Conservation (phyloP, 441 rosid species). For the Adansonia rubrostipa region DNA sequence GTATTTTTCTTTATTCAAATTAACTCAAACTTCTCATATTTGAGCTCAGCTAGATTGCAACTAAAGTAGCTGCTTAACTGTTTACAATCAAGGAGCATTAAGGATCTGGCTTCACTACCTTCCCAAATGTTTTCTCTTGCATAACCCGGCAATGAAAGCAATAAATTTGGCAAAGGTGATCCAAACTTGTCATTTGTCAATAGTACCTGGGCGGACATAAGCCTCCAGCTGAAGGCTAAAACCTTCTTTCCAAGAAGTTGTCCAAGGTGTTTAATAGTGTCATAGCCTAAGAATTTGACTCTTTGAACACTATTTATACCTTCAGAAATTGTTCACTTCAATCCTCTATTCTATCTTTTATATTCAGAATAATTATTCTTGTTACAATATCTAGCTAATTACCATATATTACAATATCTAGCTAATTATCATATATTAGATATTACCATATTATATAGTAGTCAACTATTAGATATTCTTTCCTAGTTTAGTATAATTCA, state of each 20-base stretch:
- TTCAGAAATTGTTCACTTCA: too few relatives aligned
- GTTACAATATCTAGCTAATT: too few relatives aligned
- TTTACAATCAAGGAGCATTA: conserved; percentile 23
- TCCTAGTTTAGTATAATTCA: too few relatives aligned
- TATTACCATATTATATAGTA: too few relatives aligned
- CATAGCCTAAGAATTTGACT: conserved; percentile 31
- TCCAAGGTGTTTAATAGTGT: conserved; percentile 30
- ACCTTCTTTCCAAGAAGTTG: conserved; percentile 35
- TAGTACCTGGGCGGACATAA: conserved; percentile 41
- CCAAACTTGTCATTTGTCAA: conserved; percentile 35
- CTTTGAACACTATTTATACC: neutral
- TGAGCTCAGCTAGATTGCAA: too few relatives aligned
- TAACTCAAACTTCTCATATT: too few relatives aligned
- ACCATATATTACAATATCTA: too few relatives aligned
- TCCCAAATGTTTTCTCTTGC: conserved; percentile 20
- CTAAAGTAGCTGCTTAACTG: conserved; percentile 36
- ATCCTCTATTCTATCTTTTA: too few relatives aligned
- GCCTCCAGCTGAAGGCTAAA: conserved; percentile 17
- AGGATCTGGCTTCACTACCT: conserved; percentile 26
- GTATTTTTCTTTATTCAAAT: too few relatives aligned
- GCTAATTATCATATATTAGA: too few relatives aligned
- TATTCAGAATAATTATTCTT: too few relatives aligned
- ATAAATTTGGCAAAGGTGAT: neutral
- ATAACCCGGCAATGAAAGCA: neutral
- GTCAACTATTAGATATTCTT: too few relatives aligned